These are phyloP conservation scores for Talinum fruticosum DNA, from an alignment of 148 eudicot species.

Conservation along the genomic window DNA sequence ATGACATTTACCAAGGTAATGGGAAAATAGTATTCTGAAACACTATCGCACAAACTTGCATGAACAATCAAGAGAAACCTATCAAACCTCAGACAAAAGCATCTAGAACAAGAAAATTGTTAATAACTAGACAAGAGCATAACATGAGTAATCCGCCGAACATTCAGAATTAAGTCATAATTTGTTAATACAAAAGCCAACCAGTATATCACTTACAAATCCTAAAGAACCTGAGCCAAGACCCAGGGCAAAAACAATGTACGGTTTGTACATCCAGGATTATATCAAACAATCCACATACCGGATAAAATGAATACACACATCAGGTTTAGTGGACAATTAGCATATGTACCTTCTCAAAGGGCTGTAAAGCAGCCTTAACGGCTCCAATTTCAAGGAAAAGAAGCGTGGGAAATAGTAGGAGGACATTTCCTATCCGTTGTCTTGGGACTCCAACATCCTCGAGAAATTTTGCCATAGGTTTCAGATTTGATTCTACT, in stretches of 20 bases:
- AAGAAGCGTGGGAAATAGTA: conserved; percentile 69
- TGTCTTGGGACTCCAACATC: conserved; percentile 53
- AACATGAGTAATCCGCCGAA: background rate
- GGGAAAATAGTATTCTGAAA: background rate
- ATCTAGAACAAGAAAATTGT: background rate
- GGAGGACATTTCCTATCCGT: conserved; percentile 46
- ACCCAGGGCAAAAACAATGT: no score
- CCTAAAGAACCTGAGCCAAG: no score
- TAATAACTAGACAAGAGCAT: background rate
- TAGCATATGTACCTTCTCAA: conserved; percentile 53
- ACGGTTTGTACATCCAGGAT: no score
- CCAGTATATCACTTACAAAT: no score
- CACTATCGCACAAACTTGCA: background rate
- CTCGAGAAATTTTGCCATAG: conserved; percentile 51
- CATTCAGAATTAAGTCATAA: background rate
- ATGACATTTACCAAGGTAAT: background rate
- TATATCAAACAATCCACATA: background rate
- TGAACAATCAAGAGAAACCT: background rate
- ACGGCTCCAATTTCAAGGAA: conserved; percentile 48
- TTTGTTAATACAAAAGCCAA: background rate
- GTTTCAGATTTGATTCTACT: conserved; percentile 46
- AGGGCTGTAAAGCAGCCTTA: conserved; percentile 43
- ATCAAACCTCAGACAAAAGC: background rate
- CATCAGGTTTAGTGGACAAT: no score
- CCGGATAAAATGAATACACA: background rate